Conservation (phyloP, 345 rosid genomes). For the Hibiscus trionum region DNA sequence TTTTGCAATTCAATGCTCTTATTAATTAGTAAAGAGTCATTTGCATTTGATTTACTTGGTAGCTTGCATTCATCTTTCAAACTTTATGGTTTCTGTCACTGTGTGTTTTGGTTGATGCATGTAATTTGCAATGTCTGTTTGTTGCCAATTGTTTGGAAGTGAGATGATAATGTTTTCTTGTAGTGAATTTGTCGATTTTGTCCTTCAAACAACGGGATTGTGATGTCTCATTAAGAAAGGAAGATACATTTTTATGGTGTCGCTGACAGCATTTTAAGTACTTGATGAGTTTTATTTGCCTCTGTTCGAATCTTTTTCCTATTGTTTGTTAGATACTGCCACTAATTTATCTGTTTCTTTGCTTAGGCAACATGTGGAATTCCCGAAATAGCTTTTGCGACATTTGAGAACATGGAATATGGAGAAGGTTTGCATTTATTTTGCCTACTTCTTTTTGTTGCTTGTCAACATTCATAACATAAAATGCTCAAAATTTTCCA, state of each 20-base stretch:
- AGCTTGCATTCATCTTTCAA: not conserved
- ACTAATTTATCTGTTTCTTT: constrained; percentile 13
- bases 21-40: not conserved
- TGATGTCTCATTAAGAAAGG: not conserved
- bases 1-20: not conserved
- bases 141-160: not conserved
- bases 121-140: not conserved
- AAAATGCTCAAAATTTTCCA: not conserved
- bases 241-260: not conserved
- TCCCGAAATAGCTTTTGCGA: constrained; percentile 85
- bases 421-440: constrained; percentile 68
- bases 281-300: not conserved
- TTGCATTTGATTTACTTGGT: not conserved
- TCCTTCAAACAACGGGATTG: not conserved
- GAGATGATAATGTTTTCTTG: not conserved
- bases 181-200: not conserved
- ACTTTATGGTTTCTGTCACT: not conserved
- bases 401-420: constrained; percentile 96
- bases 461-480: not conserved
- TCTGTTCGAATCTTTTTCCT: not conserved
- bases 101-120: constrained; percentile 1
- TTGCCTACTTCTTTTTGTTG: constrained; percentile 1
- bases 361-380: constrained; percentile 85
- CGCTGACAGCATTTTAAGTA: not conserved
- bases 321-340: not conserved